Percentiles rank a stretch among this genome's conserved stretches.
These are phyloP conservation scores for Mycena indigotica DNA, from an alignment of 768 basidiomycete genomes.

Conservation along the genomic window DNA sequence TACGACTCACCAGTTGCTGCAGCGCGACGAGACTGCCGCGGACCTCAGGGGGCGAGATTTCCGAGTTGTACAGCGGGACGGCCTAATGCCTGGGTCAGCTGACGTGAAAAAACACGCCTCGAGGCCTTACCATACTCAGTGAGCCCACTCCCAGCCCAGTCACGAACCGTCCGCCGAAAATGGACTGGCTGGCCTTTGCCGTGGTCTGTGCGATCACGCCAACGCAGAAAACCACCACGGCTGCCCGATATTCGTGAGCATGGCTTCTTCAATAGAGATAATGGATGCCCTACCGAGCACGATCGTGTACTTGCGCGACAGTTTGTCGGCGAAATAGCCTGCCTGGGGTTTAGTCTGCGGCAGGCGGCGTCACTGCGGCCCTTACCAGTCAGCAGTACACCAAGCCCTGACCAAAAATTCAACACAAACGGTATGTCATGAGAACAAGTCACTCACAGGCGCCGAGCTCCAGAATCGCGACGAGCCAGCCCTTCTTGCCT, in stretches of 20 bases:
- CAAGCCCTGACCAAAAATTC: constrained; percentile 62
- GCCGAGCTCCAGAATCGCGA: constrained; percentile 72
- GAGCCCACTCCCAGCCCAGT: constrained; percentile 84
- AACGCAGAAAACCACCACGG: constrained; percentile 63
- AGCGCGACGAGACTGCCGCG: constrained; percentile 80
- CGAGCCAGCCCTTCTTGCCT: constrained; percentile 69
- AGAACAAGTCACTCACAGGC: constrained; percentile 42
- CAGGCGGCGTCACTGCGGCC: too few species aligned
- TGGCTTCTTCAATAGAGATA: not conserved
- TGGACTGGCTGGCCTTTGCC: constrained; percentile 57
- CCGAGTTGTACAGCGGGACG: constrained; percentile 76
- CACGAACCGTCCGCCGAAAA: constrained; percentile 76
- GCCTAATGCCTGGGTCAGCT: too few species aligned
- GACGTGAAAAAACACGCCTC: not conserved
- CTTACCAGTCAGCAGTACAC: constrained; percentile 67
- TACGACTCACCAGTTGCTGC: constrained; percentile 60
- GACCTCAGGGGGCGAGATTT: constrained; percentile 78
- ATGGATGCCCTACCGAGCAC: constrained; percentile 45
- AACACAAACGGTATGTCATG: not conserved
- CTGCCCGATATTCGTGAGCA: constrained; percentile 30
- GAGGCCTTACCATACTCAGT: constrained; percentile 57
- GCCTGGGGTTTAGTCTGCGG: not conserved
- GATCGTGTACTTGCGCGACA: constrained; percentile 76
- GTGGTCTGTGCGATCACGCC: constrained; percentile 76
- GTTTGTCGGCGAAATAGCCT: constrained; percentile 68